Evolutionary conservation across 2,329 filamentous ascomycete species (phyloP), one percentile per base, ranked within the genome.

Genomic region (Cephalotrichum gorgonifer): DNA sequence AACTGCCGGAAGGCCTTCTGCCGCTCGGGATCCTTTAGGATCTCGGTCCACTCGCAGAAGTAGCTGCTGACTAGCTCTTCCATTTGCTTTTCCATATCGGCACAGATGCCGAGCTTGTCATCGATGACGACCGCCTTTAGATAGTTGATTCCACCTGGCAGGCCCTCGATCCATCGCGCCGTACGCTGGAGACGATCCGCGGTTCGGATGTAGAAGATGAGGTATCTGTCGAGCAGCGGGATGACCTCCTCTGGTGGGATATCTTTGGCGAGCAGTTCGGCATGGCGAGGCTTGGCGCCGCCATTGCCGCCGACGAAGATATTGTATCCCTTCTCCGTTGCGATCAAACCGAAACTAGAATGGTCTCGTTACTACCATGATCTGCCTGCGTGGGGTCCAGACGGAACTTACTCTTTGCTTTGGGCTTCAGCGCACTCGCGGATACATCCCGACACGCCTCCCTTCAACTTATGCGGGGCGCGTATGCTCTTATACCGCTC

Each of bases 161-260:
- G 75, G 48, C 76, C 78, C 64, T 95, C 89, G 33, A 95, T 72
- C 89, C 89, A 95, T 23, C 88, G 78, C 0, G 89, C 89, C 25
- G 89, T 95, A 45, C 89, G 79, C 65, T 95, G 88, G 1, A 95
- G 79, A 61, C 86, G 89, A 69, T 95, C 89, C 41, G 88, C 89
- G 1, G 90, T 94, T 55, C 88, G 86, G 58, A 95, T 93, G 68
- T 95, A 95, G 72, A 95, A 91, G 68, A 90, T 88, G 23, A 95
- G 76, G 60, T 93, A 95, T 42, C 90, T 83, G 63, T 95, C 90
- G 2, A 95, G 72, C 50, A 95, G 85, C 1, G 87, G 81, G 8
- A 95, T 75, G 9, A 95, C 83, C 58, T 94, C 85, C 47, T 87
- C 81, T 0, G 87, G 85, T 1, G 87, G 80, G 0, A 95, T 88